phyloP scores from a whole-genome alignment of 495 filamentous ascomycete genomes.

The Xylaria acuta region DNA sequence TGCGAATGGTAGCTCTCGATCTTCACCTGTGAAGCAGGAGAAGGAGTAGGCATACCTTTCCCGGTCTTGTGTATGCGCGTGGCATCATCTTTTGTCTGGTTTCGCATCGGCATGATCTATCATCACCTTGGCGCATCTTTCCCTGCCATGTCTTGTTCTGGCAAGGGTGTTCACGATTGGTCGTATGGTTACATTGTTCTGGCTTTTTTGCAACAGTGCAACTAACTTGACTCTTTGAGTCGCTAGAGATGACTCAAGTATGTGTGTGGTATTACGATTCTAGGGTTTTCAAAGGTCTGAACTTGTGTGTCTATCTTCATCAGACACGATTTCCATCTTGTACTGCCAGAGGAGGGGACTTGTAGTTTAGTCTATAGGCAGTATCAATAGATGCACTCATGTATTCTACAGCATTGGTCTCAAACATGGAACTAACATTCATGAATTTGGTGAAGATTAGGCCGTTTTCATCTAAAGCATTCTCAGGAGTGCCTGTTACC shows the following conservation, averaged over 20 bases:
- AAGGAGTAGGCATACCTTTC: conserved; percentile 33
- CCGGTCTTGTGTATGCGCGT: conserved; percentile 26
- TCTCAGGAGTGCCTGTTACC: background rate
- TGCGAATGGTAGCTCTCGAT: conserved; percentile 56
- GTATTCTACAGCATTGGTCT: conserved; percentile 11
- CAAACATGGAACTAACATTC: background rate
- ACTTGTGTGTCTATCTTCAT: conserved; percentile 35
- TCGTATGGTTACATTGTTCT: conserved; percentile 31
- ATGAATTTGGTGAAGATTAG: background rate
- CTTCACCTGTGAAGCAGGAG: conserved; percentile 58
- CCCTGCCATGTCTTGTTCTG: conserved; percentile 27
- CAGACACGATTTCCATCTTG: conserved; percentile 37
- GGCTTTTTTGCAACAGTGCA: conserved; percentile 32
- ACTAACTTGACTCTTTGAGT: conserved; percentile 30
- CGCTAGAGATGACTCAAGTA: conserved; percentile 34
- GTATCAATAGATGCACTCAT: conserved; percentile 35
- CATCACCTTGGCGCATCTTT: conserved; percentile 32
- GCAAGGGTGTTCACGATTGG: conserved; percentile 29
- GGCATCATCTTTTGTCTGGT: conserved; percentile 32
- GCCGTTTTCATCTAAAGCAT: background rate
- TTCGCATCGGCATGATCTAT: conserved; percentile 29
- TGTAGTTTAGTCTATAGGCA: conserved; percentile 35
- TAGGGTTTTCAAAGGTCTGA: conserved; percentile 31
- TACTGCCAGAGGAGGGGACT: conserved; percentile 28
- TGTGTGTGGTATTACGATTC: conserved; percentile 36